Percentiles rank a stretch among this genome's conserved stretches.
Conservation (phyloP, 305 asterid genomes). For the Fraxinus sp. region DNA sequence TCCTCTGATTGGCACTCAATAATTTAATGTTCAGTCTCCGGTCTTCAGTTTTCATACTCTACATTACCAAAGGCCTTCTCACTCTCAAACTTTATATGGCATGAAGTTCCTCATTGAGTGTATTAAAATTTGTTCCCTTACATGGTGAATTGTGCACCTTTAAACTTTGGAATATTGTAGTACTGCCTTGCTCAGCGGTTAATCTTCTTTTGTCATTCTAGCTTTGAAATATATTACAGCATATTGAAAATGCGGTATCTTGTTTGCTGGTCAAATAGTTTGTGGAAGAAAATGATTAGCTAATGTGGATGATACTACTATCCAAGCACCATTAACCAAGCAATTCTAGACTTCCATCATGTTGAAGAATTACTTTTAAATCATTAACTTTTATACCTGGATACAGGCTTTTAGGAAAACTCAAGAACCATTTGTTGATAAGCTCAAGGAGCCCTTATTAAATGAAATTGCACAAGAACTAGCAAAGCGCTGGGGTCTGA, state of each 20-base stretch:
- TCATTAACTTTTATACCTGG: constrained; percentile 15
- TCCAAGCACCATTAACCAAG: neutral
- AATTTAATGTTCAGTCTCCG: neutral
- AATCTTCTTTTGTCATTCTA: neutral
- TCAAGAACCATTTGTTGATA: constrained; percentile 74
- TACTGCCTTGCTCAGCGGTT: neutral
- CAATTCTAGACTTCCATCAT: constrained; percentile 3
- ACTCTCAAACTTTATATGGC: neutral
- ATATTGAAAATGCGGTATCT: neutral
- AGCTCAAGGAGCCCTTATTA: constrained; percentile 72
- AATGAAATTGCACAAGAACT: constrained; percentile 59
- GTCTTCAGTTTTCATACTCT: neutral
- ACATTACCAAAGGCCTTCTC: neutral
- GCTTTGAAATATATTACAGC: neutral
- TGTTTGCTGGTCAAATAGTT: constrained; percentile 6
- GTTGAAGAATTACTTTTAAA: constrained; percentile 12
- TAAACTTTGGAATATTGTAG: neutral
- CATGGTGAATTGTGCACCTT: neutral
- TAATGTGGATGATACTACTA: constrained; percentile 8
- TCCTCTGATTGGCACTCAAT: neutral
- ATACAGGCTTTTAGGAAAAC: constrained; percentile 70
- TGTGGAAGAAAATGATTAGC: neutral
- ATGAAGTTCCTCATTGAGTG: neutral
- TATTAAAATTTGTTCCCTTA: neutral
- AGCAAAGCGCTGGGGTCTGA: constrained; percentile 64